phyloP scores from a whole-genome alignment of 2,329 filamentous ascomycete genomes.

The Aspergillus viridinutans region DNA sequence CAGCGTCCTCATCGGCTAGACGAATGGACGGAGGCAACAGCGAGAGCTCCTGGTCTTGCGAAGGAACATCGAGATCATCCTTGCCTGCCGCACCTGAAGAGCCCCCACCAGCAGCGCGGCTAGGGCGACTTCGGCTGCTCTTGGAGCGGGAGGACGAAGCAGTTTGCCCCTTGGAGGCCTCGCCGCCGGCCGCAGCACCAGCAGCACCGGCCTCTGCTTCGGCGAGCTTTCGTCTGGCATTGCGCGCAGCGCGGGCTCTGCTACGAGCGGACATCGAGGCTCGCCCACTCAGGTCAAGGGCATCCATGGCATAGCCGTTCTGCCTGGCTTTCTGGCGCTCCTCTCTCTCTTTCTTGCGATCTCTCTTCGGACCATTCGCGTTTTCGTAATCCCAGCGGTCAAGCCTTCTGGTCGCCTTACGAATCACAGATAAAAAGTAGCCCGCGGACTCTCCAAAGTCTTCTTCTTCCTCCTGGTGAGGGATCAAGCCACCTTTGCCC shows the following conservation, averaged over 20 bases:
- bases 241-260: slow-evolving; percentile 20
- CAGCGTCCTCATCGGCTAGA: slow-evolving; percentile 20
- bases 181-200: slow-evolving; percentile 14
- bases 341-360: slow-evolving; percentile 35
- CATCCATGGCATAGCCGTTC: slow-evolving; percentile 17
- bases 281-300: slow-evolving; percentile 14
- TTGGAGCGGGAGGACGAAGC: slow-evolving; percentile 22
- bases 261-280: slow-evolving; percentile 18
- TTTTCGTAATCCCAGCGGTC: slow-evolving; percentile 45
- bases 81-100: slow-evolving; percentile 6
- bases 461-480: slow-evolving; percentile 41
- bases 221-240: slow-evolving; percentile 28
- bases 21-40: slow-evolving; percentile 11
- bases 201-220: slow-evolving; percentile 19
- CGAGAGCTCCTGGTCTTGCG: slow-evolving; percentile 20
- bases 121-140: slow-evolving; percentile 19
- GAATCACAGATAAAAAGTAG: slow-evolving; percentile 41
- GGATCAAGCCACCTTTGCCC: slow-evolving; percentile 41
- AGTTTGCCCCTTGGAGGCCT: slow-evolving; percentile 15
- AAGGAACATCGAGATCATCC: slow-evolving; percentile 21
- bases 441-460: slow-evolving; percentile 47
- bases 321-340: slow-evolving; percentile 33
- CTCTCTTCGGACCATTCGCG: slow-evolving; percentile 35
- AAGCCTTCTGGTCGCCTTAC: slow-evolving; percentile 40
- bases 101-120: slow-evolving; percentile 12